These are phyloP conservation scores for Candolleomyces eurysporus DNA, from an alignment of 768 basidiomycete species.

Conservation along the genomic window DNA sequence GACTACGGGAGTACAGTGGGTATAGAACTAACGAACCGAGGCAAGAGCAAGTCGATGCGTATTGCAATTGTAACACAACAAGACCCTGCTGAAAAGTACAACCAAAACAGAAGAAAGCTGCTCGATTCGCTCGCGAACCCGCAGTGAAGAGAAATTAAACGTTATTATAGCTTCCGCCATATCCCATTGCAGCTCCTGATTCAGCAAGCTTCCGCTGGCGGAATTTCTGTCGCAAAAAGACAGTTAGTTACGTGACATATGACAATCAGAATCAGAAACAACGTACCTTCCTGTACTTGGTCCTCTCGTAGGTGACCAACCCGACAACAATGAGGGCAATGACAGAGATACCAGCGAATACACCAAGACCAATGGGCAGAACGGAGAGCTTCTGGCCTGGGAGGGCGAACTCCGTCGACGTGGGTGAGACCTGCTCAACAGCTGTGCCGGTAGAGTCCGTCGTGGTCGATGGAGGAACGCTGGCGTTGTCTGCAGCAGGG, in stretches of 20 bases:
- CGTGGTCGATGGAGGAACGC: slow-evolving; percentile 13
- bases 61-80: background rate
- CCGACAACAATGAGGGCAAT: slow-evolving; percentile 80
- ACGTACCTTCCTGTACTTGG: slow-evolving; percentile 80
- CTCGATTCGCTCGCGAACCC: slow-evolving; percentile 10
- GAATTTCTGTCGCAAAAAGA: slow-evolving; percentile 53
- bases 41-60: background rate
- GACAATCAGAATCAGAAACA: background rate
- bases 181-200: slow-evolving; percentile 54
- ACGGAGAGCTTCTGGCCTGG: slow-evolving; percentile 76
- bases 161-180: slow-evolving; percentile 39
- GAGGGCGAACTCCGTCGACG: slow-evolving; percentile 48
- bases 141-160: slow-evolving; percentile 3
- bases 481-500: slow-evolving; percentile 16
- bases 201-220: slow-evolving; percentile 72
- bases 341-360: slow-evolving; percentile 83
- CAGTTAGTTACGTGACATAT: slow-evolving; percentile 4
- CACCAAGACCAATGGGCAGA: slow-evolving; percentile 77
- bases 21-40: background rate
- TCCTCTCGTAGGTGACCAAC: slow-evolving; percentile 84
- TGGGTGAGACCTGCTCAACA: slow-evolving; percentile 31
- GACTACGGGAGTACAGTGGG: background rate
- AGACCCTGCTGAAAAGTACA: background rate
- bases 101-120: slow-evolving; percentile 3
- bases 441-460: slow-evolving; percentile 23